Base-by-base conservation (phyloP, 2,329 filamentous ascomycete genomes). In the Albophoma yamanashiensis region DNA sequence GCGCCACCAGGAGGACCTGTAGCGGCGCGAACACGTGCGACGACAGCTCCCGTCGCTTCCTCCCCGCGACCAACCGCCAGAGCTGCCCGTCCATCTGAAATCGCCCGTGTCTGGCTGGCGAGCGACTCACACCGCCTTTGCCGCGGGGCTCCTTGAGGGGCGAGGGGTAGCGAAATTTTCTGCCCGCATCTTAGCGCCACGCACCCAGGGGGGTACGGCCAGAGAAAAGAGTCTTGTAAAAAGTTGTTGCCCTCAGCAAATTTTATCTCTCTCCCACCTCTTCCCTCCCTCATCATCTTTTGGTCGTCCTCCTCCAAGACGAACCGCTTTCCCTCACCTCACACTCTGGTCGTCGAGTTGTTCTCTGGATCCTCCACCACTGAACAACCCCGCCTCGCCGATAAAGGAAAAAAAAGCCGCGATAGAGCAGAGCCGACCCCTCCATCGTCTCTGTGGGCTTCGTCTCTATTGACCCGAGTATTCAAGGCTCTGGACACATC, bases 281-380 rank as follows among this genome's bases (percentile, higher is more conserved):
- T 57, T 56, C 58, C 58, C 62, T 64, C 63, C 62, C 65, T 68
- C 69, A 63, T 59, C 64, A 67, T 69, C 68, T 71, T 8, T 69
- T 71, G 72, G 72, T 77, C 72, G 72, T 76, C 73, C 68, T 76
- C 75, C 72, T 75, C 70, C 70, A 71, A 68, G 76, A 73, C 76
- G 76, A 72, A 74, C 72, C 73, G 72, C 69, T 62, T 60, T 65
- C 60, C 47, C 57, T 68, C 67, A 69, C 73, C 68, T 67, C 59
- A 64, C 66, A 63, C 62, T 65, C 66, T 43, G 66, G 61, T 64
- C 60, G 62, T 58, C 47, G 59, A 62, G 64, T 69, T 73, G 72
- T 73, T 70, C 67, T 63, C 68, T 67, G 71, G 72, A 68, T 60
- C 68, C 64, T 67, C 67, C 66, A 69, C 71, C 70, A 64, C 61